These are phyloP conservation scores for Ascosphaera pollenicola DNA, from an alignment of 2,329 filamentous ascomycete species.

Conservation along the genomic window DNA sequence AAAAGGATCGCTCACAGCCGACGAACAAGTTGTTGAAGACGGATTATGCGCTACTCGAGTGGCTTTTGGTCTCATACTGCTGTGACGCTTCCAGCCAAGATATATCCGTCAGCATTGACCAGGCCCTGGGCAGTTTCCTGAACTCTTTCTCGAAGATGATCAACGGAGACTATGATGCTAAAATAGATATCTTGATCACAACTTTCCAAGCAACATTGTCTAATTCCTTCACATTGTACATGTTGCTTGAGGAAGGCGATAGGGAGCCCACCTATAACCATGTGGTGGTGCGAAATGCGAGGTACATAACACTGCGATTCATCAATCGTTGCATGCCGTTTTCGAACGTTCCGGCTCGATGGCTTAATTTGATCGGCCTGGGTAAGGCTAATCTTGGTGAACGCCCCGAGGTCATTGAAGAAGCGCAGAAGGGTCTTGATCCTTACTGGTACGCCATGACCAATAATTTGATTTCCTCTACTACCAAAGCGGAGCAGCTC, in stretches of 20 bases:
- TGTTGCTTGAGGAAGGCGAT: neutral
- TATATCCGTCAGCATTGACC: constrained; percentile 71
- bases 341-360: constrained; percentile 54
- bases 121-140: constrained; percentile 61
- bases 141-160: constrained; percentile 30
- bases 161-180: constrained; percentile 13
- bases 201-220: neutral
- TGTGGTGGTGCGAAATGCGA: constrained; percentile 45
- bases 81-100: constrained; percentile 53
- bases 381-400: constrained; percentile 39
- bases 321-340: constrained; percentile 75
- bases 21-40: constrained; percentile 18
- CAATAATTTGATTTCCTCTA: constrained; percentile 16
- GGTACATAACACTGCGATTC: constrained; percentile 69
- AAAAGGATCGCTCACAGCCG: constrained; percentile 16
- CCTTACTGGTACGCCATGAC: constrained; percentile 48
- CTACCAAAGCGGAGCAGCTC: neutral
- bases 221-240: neutral
- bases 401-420: constrained; percentile 66
- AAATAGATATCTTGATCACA: neutral
- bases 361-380: constrained; percentile 71
- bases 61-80: constrained; percentile 65
- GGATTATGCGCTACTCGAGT: constrained; percentile 35
- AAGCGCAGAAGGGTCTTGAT: constrained; percentile 73
- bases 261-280: neutral